Base-by-base conservation (phyloP, 768 basidiomycete species). In the Mycena latifolia region DNA sequence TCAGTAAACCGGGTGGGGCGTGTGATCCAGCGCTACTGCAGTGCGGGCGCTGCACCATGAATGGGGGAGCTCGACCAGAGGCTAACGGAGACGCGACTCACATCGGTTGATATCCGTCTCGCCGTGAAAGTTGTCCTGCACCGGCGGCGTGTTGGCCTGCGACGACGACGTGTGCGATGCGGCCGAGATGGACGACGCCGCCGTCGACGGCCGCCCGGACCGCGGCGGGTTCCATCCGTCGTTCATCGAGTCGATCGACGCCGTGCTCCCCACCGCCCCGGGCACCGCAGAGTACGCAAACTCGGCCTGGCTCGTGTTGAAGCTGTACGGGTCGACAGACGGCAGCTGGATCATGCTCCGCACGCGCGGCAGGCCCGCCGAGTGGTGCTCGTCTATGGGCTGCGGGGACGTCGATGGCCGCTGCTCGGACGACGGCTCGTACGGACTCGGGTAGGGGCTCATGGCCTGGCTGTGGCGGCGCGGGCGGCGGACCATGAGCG, bases 391-490 rank as follows among this genome's bases (percentile, higher is more conserved):
- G 45, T 86, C 90, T 60, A 85, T 79, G 28, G 90, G 90, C 71
- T 91, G 89, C 22, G 91, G 91, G 12, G 89, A 90, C 27, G 90
- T 88, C 59, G 90, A 91, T 1, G 89, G 89, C 43, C 91, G 86
- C 67, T 89, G 85, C 41, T 85, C 86, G 22, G 77, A 67, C 48
- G 85, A 81, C 59, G 89, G 86, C 64, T 89, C 89, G 77, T 94
- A 95, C 48, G 93, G 92, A 66, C 88, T 90, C 20, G 93, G 93
- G 77, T 95, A 95, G 15, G 93, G 93, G 72, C 89, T 92, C 84
- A 95, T 89, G 0, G 93, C 93, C 76, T 95, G 93, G 75, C 91
- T 92, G 77, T 94, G 93, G 62, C 93, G 86, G 47, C 93, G 85
- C 48, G 86, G 85, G 31, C 93, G 85, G 28, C 92, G 87, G 37